phyloP scores from a whole-genome alignment of 768 basidiomycete genomes.

The Atractiella rhizophila region DNA sequence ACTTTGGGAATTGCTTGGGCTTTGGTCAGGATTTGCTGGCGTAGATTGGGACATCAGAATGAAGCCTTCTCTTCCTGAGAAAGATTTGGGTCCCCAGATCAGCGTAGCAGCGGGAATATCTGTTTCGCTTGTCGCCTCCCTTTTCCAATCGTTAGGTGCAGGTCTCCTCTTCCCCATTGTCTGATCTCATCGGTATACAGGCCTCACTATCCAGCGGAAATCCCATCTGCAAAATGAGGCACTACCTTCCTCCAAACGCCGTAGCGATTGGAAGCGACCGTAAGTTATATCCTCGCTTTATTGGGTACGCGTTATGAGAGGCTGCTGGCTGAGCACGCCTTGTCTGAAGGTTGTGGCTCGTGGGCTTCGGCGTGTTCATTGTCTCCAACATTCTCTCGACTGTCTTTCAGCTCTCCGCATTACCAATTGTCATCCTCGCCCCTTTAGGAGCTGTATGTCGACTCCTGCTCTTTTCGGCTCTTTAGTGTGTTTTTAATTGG shows the following conservation, averaged over 20 bases:
- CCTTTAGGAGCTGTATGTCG: conserved; percentile 57
- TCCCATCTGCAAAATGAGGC: conserved; percentile 63
- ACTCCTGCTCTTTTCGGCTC: not conserved
- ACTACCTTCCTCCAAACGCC: conserved; percentile 37
- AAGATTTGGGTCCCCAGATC: no score
- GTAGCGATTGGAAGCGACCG: conserved; percentile 54
- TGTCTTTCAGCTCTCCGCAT: conserved; percentile 60
- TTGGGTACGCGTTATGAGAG: not conserved
- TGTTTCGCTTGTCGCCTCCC: conserved; percentile 54
- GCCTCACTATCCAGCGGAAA: conserved; percentile 77
- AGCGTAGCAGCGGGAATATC: not conserved
- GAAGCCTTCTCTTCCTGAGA: no score
- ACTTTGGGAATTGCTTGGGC: no score
- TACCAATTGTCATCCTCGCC: conserved; percentile 82
- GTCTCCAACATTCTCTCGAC: conserved; percentile 56
- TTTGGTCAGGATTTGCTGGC: no score
- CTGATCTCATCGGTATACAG: conserved; percentile 10
- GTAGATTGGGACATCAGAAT: no score
- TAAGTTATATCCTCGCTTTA: conserved; percentile 28
- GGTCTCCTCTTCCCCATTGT: not conserved
- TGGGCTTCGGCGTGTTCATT: conserved; percentile 66
- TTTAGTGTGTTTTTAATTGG: not conserved
- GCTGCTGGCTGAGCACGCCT: no score
- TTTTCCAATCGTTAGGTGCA: conserved; percentile 54
- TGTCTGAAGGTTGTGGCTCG: conserved; percentile 46